Evolutionary conservation across 306 rosid genomes (phyloP).

Genomic region (Dryas octopetala): DNA sequence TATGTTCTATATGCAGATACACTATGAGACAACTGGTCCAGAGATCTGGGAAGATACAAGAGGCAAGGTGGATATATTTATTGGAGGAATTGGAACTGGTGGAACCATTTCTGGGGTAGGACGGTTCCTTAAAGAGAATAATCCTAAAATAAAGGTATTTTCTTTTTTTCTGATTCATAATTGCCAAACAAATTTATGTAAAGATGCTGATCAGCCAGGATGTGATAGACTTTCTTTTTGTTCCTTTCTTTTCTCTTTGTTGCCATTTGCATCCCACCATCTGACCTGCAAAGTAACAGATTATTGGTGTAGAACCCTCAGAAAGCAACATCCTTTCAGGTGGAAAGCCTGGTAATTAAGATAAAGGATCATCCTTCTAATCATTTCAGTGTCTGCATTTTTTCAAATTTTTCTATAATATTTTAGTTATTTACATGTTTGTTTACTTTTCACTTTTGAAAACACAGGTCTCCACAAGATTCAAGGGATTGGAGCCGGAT

Average conservation of each 20-base stretch:
- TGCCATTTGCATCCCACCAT: slow-evolving; percentile 11
- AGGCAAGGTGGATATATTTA: slow-evolving; percentile 91
- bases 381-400: slow-evolving; percentile 1
- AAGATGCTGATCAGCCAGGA: slow-evolving; percentile 16
- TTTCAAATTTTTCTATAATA: background rate
- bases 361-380: slow-evolving; percentile 27
- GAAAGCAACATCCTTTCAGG: slow-evolving; percentile 96
- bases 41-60: slow-evolving; percentile 99
- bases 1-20: slow-evolving; percentile 58
- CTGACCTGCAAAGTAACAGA: slow-evolving; percentile 42
- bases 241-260: slow-evolving; percentile 6
- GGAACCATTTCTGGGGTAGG: slow-evolving; percentile 95
- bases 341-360: slow-evolving; percentile 97
- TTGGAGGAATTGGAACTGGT: slow-evolving; percentile 98
- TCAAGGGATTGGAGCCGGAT: slow-evolving; percentile 99
- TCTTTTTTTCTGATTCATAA: slow-evolving; percentile 14
- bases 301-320: slow-evolving; percentile 86
- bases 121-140: slow-evolving; percentile 72
- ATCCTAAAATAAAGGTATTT: slow-evolving; percentile 76
- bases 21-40: slow-evolving; percentile 98
- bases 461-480: slow-evolving; percentile 95
- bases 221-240: background rate
- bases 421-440: slow-evolving; percentile 17
- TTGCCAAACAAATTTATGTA: slow-evolving; percentile 4
- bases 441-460: slow-evolving; percentile 20